phyloP scores from a whole-genome alignment of 176 grass and related monocot species.

The Phoenix roebelenii region DNA sequence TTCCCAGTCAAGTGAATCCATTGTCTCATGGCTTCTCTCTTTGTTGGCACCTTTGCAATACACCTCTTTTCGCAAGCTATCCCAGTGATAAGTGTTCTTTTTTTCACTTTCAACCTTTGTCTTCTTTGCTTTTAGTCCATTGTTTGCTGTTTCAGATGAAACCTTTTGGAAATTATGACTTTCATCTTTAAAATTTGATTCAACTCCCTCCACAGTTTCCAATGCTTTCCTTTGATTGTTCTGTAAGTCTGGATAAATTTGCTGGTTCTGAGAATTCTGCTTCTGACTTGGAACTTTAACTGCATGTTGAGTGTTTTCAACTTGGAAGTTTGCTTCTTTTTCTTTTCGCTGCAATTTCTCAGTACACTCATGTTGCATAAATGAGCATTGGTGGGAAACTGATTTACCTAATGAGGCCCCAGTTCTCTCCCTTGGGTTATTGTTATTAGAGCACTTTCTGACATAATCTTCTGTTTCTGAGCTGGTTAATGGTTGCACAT shows the following conservation, averaged over 20 bases:
- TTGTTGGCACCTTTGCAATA: slow-evolving; percentile 22
- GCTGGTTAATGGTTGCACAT: slow-evolving; percentile 20
- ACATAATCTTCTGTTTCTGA: slow-evolving; percentile 20
- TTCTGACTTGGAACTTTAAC: slow-evolving; percentile 14
- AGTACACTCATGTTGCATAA: slow-evolving; percentile 14
- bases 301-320: slow-evolving; percentile 10
- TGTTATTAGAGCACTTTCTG: slow-evolving; percentile 10
- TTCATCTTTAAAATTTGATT: slow-evolving; percentile 1
- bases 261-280: slow-evolving; percentile 13
- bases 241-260: slow-evolving; percentile 19
- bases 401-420: slow-evolving; percentile 14
- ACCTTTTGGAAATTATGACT: neutral
- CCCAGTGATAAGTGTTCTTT: slow-evolving; percentile 61
- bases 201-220: neutral
- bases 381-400: slow-evolving; percentile 1
- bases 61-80: slow-evolving; percentile 63
- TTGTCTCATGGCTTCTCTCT: slow-evolving; percentile 34
- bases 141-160: neutral
- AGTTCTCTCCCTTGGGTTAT: slow-evolving; percentile 16
- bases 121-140: slow-evolving; percentile 34
- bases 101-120: slow-evolving; percentile 23
- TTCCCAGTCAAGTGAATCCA: slow-evolving; percentile 71
- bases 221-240: slow-evolving; percentile 18
- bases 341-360: slow-evolving; percentile 8
- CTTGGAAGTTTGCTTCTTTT: slow-evolving; percentile 8